A percentile compares a stretch with the other conserved stretches of the same genome.
Conservation (phyloP, 202 grass and related monocot species). For the Panicum virgatum region DNA sequence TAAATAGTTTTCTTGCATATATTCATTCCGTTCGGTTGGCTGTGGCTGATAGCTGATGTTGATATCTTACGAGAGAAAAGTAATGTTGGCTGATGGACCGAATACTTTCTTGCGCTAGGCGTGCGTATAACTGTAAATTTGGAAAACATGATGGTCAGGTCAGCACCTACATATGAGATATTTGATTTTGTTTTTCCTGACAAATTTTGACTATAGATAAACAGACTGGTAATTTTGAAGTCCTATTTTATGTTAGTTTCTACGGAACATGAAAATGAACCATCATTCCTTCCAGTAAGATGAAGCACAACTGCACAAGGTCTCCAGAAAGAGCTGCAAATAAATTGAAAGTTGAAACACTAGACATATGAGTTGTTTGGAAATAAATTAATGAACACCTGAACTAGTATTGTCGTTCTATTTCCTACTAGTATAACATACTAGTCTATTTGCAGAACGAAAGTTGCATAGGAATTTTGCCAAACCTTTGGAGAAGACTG, state of each 20-base stretch:
- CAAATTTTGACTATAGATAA: neutral
- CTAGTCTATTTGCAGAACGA: no score
- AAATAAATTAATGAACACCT: neutral
- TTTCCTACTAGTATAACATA: neutral
- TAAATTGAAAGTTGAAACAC: no score
- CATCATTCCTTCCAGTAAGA: neutral
- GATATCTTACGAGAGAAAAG: no score
- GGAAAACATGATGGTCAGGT: no score
- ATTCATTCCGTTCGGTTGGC: no score
- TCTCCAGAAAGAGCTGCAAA: neutral
- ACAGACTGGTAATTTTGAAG: neutral
- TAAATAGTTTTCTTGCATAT: no score
- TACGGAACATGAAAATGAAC: neutral
- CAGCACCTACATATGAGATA: no score
- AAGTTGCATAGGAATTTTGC: no score
- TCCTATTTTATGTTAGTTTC: neutral
- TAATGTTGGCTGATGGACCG: no score
- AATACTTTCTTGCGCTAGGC: neutral
- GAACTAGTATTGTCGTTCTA: neutral
- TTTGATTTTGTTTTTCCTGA: neutral
- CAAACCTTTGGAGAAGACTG: neutral
- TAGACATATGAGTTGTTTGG: neutral
- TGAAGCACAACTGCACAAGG: neutral
- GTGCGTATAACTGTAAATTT: no score
- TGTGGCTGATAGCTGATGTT: no score